Percentiles rank a stretch among this genome's conserved stretches.
phyloP scores from a whole-genome alignment of 495 filamentous ascomycete species.

The Geopyxis carbonaria region DNA sequence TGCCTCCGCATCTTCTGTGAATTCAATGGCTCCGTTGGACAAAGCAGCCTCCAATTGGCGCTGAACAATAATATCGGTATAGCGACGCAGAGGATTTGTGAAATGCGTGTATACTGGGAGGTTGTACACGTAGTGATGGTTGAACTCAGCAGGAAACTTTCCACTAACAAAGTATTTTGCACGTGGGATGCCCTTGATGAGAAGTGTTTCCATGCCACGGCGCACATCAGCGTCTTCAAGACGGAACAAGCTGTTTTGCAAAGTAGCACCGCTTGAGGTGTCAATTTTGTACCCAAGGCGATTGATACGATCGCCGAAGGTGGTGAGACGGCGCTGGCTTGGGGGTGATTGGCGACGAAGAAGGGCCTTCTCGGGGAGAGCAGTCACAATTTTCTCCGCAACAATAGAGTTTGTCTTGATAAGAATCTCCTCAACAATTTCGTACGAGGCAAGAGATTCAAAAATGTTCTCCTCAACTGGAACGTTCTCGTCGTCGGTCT shows the following conservation, averaged over 20 bases:
- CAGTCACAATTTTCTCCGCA: conserved; percentile 62
- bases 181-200: conserved; percentile 84
- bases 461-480: conserved; percentile 94
- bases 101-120: conserved; percentile 93
- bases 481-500: conserved; percentile 96
- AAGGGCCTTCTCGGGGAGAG: conserved; percentile 79
- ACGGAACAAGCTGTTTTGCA: conserved; percentile 86
- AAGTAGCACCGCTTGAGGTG: conserved; percentile 66
- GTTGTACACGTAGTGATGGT: conserved; percentile 81
- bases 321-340: conserved; percentile 71
- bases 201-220: conserved; percentile 90
- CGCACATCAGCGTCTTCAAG: conserved; percentile 72
- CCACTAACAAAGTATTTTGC: conserved; percentile 84
- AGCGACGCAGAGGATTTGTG: conserved; percentile 86
- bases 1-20: conserved; percentile 72
- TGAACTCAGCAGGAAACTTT: conserved; percentile 52
- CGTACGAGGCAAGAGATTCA: conserved; percentile 71
- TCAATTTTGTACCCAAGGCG: conserved; percentile 79
- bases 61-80: conserved; percentile 87
- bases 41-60: conserved; percentile 82
- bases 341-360: conserved; percentile 73
- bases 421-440: conserved; percentile 84
- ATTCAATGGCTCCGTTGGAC: conserved; percentile 66
- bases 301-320: conserved; percentile 84
- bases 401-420: conserved; percentile 81